Conservation (phyloP, 345 rosid species). For the Pistacia vera region DNA sequence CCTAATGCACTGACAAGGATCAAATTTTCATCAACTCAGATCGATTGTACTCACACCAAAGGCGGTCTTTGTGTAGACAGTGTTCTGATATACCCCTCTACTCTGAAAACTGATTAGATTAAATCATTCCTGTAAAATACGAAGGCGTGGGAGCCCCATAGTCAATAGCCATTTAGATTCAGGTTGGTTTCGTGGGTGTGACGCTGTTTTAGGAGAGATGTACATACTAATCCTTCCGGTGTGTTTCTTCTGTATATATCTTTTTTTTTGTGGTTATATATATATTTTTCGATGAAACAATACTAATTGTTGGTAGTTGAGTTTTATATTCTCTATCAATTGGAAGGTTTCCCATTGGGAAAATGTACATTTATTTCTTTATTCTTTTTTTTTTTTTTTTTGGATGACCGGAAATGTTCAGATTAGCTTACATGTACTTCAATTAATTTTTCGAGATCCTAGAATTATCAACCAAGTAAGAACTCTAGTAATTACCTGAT, state of each 20-base stretch:
- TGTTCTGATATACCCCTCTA: constrained; percentile 63
- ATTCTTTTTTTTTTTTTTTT: too few species aligned
- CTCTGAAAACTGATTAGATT: constrained; percentile 30
- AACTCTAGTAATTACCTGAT: too few species aligned
- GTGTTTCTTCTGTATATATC: not conserved
- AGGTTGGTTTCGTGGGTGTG: not conserved
- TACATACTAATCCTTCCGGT: not conserved
- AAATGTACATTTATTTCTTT: too few species aligned
- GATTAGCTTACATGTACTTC: too few species aligned
- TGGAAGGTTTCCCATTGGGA: too few species aligned
- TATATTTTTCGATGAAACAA: not conserved
- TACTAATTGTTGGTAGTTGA: not conserved
- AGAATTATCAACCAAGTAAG: too few species aligned
- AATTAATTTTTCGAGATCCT: too few species aligned
- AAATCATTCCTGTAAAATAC: constrained; percentile 31
- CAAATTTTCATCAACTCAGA: constrained; percentile 79
- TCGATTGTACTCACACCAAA: constrained; percentile 94
- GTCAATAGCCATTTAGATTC: not conserved
- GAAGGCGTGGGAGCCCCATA: not conserved
- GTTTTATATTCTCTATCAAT: too few species aligned
- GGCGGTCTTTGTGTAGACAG: constrained; percentile 88
- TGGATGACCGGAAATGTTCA: too few species aligned
- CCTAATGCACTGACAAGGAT: constrained; percentile 34
- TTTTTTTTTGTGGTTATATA: not conserved
- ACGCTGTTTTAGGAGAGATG: not conserved